phyloP scores from a whole-genome alignment of 73 alveolate genomes.

The Symbiodinium pilosum region DNA sequence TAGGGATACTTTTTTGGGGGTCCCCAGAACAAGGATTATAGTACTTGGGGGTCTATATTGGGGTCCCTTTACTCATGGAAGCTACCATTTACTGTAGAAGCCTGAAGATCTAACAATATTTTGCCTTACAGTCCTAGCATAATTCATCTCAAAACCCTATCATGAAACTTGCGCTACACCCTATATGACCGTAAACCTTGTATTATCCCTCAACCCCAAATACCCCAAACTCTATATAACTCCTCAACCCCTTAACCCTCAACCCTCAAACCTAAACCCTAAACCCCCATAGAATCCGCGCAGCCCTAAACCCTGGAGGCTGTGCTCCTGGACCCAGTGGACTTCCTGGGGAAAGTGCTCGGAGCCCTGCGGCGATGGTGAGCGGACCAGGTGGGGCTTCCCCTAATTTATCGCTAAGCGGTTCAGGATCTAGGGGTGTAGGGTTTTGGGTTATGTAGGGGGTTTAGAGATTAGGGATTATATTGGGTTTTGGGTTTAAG shows the following conservation, averaged over 20 bases:
- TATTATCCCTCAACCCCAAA: no score
- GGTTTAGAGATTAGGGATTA: not conserved
- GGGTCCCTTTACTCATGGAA: no score
- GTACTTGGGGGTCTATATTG: no score
- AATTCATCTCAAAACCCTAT: no score
- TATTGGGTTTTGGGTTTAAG: no score
- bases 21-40: no score
- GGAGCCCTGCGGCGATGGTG: not conserved
- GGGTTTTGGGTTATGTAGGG: not conserved
- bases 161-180: no score
- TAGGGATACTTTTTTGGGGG: no score
- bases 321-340: not conserved
- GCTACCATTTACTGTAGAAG: no score
- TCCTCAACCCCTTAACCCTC: not conserved
- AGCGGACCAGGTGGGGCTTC: not conserved
- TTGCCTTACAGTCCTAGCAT: no score
- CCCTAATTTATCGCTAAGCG: not conserved
- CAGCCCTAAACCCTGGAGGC: not conserved
- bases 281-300: not conserved
- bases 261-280: not conserved
- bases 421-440: not conserved
- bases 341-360: not conserved
- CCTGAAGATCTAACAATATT: no score
- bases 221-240: not conserved
- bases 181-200: no score